These are phyloP conservation scores for Elsinoe ampelina DNA, from an alignment of 2,329 filamentous ascomycete species.

Conservation along the genomic window DNA sequence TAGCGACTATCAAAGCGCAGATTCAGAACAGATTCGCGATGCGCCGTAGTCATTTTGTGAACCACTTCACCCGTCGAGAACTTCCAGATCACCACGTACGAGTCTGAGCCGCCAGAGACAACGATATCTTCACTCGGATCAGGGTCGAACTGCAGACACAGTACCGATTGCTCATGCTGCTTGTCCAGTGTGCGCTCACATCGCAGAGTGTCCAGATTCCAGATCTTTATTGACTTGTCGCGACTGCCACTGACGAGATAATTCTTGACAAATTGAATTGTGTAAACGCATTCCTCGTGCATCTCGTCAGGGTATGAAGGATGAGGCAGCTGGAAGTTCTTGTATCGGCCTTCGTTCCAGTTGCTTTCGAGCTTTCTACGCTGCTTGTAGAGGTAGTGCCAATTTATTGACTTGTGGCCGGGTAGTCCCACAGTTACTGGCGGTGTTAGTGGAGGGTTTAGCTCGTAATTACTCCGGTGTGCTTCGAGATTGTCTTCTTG, in stretches of 20 bases:
- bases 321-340: slow-evolving; percentile 84
- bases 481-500: background rate
- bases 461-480: background rate
- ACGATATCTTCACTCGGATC: slow-evolving; percentile 47
- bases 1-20: slow-evolving; percentile 86
- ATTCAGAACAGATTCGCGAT: slow-evolving; percentile 86
- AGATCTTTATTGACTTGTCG: slow-evolving; percentile 78
- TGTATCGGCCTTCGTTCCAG: slow-evolving; percentile 74
- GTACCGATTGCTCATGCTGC: slow-evolving; percentile 68
- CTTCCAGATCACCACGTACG: slow-evolving; percentile 19
- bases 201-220: slow-evolving; percentile 75
- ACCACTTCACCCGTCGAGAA: slow-evolving; percentile 72
- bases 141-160: slow-evolving; percentile 92
- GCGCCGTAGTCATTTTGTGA: slow-evolving; percentile 65
- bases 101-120: slow-evolving; percentile 20
- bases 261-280: slow-evolving; percentile 76
- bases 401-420: slow-evolving; percentile 51
- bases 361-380: slow-evolving; percentile 77
- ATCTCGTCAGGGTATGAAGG: slow-evolving; percentile 70
- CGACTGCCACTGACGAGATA: slow-evolving; percentile 89
- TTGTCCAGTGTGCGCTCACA: slow-evolving; percentile 13
- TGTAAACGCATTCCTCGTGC: slow-evolving; percentile 89
- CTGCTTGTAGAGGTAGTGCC: slow-evolving; percentile 88
- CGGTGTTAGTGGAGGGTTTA: slow-evolving; percentile 18
- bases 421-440: slow-evolving; percentile 16